Evolutionary conservation across 2,329 filamentous ascomycete genomes (phyloP).

Genomic region (Acephala macrosclerotiorum): DNA sequence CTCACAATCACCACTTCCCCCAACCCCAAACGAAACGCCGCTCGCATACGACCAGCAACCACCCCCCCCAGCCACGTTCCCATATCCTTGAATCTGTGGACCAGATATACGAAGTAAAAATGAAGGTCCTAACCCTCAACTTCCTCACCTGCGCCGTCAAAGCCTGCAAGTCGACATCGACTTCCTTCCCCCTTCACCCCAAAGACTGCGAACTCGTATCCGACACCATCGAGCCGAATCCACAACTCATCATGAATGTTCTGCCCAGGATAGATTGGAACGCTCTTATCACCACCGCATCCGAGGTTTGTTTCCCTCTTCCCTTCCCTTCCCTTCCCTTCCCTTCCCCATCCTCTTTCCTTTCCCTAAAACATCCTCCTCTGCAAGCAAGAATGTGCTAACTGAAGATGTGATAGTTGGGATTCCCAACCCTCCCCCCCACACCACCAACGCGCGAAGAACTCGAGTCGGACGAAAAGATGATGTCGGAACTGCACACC

Average conservation of each 20-base stretch:
- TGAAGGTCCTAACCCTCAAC: constrained; percentile 97
- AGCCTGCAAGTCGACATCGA: constrained; percentile 82
- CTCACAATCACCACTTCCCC: background rate
- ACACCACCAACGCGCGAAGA: constrained; percentile 68
- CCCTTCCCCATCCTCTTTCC: background rate
- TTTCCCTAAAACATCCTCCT: background rate
- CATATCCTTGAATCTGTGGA: background rate
- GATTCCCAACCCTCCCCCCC: constrained; percentile 76
- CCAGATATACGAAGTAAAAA: constrained; percentile 47
- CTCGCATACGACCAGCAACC: background rate
- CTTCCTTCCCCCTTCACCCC: constrained; percentile 90
- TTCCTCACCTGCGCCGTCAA: constrained; percentile 97
- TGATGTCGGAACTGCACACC: constrained; percentile 79
- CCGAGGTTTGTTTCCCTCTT: constrained; percentile 66
- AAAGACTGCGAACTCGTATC: constrained; percentile 90
- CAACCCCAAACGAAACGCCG: background rate
- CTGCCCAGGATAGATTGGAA: constrained; percentile 89
- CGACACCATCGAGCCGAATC: constrained; percentile 79
- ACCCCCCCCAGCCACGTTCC: background rate
- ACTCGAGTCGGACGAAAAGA: constrained; percentile 70
- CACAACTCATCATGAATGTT: constrained; percentile 82
- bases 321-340: constrained; percentile 3
- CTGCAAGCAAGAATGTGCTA: constrained; percentile 22
- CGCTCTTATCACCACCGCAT: constrained; percentile 76
- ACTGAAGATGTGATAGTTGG: constrained; percentile 66